These are phyloP conservation scores for Ramularia endophylla DNA, from an alignment of 2,329 filamentous ascomycete species.

Conservation along the genomic window DNA sequence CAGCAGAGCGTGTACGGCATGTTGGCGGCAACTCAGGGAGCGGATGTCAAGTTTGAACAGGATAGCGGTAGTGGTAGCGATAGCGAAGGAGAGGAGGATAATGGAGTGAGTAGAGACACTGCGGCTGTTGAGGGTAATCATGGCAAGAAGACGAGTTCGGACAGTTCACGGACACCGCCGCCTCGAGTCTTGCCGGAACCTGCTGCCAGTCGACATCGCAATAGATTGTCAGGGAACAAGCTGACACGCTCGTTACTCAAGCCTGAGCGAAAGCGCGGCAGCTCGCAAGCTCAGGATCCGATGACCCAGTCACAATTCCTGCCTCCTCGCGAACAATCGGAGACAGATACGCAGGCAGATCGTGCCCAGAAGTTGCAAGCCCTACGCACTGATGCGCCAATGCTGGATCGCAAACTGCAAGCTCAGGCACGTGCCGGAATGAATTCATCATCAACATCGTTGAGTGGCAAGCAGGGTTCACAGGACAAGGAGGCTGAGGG, in stretches of 20 bases:
- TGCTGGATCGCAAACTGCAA: constrained; percentile 65
- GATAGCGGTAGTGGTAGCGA: constrained; percentile 70
- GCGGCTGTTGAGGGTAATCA: constrained; percentile 4
- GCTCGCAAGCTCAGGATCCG: constrained; percentile 26
- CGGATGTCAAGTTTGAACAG: constrained; percentile 46
- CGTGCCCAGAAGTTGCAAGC: constrained; percentile 17
- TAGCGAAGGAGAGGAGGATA: constrained; percentile 30
- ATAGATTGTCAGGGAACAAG: constrained; percentile 58
- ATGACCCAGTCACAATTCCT: constrained; percentile 30
- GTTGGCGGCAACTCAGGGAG: constrained; percentile 80
- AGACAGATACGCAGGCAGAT: constrained; percentile 10
- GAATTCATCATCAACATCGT: constrained; percentile 23
- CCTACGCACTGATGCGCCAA: constrained; percentile 53
- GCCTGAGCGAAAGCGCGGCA: constrained; percentile 39
- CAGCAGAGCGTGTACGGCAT: constrained; percentile 93
- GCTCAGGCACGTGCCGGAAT: constrained; percentile 25
- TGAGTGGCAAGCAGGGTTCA: constrained; percentile 17
- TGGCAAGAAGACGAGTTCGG: constrained; percentile 7
- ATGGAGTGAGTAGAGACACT: neutral
- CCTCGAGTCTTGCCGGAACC: no score
- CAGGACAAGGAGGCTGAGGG: constrained; percentile 13
- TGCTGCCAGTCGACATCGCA: constrained; percentile 42
- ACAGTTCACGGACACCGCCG: no score
- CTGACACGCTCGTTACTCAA: constrained; percentile 60
- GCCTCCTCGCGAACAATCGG: constrained; percentile 17